Conservation (phyloP, 1,139 yeast genomes). For the Wickerhamomyces sp. region DNA sequence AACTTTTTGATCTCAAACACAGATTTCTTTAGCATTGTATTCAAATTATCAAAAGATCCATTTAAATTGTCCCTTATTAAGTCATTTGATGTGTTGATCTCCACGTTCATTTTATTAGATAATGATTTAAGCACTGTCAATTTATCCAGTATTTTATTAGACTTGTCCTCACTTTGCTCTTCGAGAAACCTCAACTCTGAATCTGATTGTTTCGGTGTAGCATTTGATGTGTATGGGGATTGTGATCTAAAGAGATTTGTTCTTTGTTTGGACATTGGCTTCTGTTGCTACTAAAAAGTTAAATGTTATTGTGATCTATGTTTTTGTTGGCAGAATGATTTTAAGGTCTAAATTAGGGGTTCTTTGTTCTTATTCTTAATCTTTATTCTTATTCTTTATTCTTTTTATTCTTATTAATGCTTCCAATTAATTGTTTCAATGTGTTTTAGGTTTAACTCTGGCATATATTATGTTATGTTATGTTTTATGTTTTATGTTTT, state of each 20-base stretch:
- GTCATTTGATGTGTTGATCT: neutral
- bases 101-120: neutral
- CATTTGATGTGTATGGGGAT: neutral
- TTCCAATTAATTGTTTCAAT: too few relatives aligned
- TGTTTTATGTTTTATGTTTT: too few relatives aligned
- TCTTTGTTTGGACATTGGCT: slow-evolving; percentile 1
- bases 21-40: slow-evolving; percentile 56
- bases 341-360: slow-evolving; percentile 23
- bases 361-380: too few relatives aligned
- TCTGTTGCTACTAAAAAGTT: neutral
- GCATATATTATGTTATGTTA: too few relatives aligned
- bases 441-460: too few relatives aligned
- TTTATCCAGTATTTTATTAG: neutral
- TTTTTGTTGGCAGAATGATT: slow-evolving; percentile 25
- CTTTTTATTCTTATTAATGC: too few relatives aligned
- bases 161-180: slow-evolving; percentile 1
- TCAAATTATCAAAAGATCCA: slow-evolving; percentile 45
- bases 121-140: neutral
- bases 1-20: slow-evolving; percentile 22
- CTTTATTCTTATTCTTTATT: too few relatives aligned
- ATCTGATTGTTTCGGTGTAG: neutral
- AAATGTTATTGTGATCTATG: neutral
- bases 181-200: neutral
- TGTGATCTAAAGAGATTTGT: slow-evolving; percentile 2
- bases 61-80: neutral